phyloP scores from a whole-genome alignment of 768 basidiomycete genomes.

The Rhodotorula taiwanensis region DNA sequence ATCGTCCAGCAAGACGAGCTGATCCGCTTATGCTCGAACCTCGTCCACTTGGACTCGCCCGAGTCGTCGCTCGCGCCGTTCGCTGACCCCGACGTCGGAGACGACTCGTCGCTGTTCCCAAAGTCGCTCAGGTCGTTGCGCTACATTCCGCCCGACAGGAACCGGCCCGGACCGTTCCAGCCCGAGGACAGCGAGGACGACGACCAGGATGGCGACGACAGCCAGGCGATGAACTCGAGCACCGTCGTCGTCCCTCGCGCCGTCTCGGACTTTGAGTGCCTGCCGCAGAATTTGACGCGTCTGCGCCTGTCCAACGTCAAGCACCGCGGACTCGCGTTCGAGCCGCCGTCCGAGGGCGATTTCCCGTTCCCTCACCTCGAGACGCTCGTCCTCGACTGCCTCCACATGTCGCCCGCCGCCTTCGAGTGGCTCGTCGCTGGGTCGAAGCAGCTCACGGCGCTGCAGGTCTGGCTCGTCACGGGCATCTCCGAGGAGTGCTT shows the following conservation, averaged over 20 bases:
- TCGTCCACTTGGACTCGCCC: conserved; percentile 8
- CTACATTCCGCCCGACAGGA: not conserved
- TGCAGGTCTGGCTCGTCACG: not conserved
- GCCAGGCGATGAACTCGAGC: no score
- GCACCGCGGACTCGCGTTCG: not conserved
- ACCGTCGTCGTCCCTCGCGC: no score
- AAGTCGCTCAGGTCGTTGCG: conserved; percentile 2
- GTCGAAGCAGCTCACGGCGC: not conserved
- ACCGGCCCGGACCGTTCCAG: no score
- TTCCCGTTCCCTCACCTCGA: conserved; percentile 2
- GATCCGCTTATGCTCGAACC: conserved; percentile 4
- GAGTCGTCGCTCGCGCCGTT: no score
- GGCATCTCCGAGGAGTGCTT: not conserved
- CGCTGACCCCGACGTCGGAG: no score
- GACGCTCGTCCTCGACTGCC: not conserved
- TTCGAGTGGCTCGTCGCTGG: not conserved
- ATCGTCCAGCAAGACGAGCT: conserved; percentile 22
- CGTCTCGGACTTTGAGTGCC: not conserved
- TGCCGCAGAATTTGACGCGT: not conserved
- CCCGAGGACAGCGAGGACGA: not conserved
- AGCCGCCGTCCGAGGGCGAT: not conserved
- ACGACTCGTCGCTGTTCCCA: no score
- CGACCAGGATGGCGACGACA: not conserved
- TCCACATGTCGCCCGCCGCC: not conserved
- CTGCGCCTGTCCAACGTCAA: conserved; percentile 1